Evolutionary conservation across 495 filamentous ascomycete species (phyloP).

Genomic region (Cairneyella variabilis): DNA sequence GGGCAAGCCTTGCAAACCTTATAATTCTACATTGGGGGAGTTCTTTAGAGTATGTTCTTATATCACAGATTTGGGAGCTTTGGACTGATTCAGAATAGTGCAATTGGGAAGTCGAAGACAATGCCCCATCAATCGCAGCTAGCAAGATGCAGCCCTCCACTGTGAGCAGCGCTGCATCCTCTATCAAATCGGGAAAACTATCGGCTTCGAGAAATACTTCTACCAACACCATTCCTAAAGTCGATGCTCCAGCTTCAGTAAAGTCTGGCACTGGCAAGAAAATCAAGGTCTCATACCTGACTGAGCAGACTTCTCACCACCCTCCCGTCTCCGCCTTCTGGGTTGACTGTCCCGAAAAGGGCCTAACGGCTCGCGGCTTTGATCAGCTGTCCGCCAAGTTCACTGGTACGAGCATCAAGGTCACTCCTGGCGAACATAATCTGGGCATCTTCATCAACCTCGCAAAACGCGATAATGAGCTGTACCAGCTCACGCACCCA

Average conservation of each 20-base stretch:
- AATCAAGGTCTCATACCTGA: slow-evolving; percentile 84
- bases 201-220: slow-evolving; percentile 8
- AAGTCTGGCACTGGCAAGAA: slow-evolving; percentile 43
- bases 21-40: slow-evolving; percentile 96
- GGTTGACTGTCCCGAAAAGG: slow-evolving; percentile 88
- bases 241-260: neutral
- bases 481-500: slow-evolving; percentile 93
- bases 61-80: neutral
- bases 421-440: slow-evolving; percentile 88
- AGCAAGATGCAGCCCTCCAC: slow-evolving; percentile 31
- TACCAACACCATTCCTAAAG: neutral
- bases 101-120: slow-evolving; percentile 87
- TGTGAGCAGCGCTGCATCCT: slow-evolving; percentile 45
- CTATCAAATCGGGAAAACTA: slow-evolving; percentile 41
- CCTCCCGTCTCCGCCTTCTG: slow-evolving; percentile 96
- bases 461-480: slow-evolving; percentile 73
- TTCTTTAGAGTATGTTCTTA: slow-evolving; percentile 76
- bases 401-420: slow-evolving; percentile 89
- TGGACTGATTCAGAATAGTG: slow-evolving; percentile 50
- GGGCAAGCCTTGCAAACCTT: slow-evolving; percentile 96
- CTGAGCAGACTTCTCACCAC: slow-evolving; percentile 98
- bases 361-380: slow-evolving; percentile 82
- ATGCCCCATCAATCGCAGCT: slow-evolving; percentile 41
- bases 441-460: slow-evolving; percentile 92
- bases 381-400: slow-evolving; percentile 98